Percentiles rank a stretch among this genome's conserved stretches.
These are phyloP conservation scores for Nicotiana tomentosiformis DNA, from an alignment of 257 asterid genomes.

Conservation along the genomic window DNA sequence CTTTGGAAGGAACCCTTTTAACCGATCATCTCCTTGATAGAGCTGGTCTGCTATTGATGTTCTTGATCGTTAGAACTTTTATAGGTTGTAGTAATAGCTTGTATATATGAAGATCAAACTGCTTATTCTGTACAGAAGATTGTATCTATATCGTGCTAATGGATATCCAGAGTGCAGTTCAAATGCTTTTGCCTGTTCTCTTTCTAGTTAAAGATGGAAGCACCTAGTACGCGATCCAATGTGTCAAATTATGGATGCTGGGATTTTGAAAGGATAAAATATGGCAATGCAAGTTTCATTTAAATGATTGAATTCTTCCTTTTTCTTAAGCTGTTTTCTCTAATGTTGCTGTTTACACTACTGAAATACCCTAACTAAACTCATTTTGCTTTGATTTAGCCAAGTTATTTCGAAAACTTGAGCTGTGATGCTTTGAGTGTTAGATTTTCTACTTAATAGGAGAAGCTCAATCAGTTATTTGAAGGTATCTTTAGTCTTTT, in stretches of 20 bases:
- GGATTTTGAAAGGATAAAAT: background rate
- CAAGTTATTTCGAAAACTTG: background rate
- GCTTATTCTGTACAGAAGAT: conserved; percentile 3
- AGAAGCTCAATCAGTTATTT: background rate
- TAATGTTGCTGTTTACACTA: background rate
- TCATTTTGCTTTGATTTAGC: background rate
- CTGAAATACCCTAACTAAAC: background rate
- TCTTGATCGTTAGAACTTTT: background rate
- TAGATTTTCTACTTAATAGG: background rate
- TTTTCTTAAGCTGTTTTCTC: background rate
- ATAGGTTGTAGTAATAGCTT: background rate
- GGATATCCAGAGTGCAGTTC: background rate
- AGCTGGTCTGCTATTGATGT: background rate
- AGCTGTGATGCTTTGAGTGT: background rate
- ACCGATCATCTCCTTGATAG: background rate
- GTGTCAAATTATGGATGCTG: background rate
- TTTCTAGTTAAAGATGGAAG: background rate
- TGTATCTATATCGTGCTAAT: background rate
- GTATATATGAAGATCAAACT: conserved; percentile 7
- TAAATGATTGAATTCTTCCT: background rate
- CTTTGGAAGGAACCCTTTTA: background rate
- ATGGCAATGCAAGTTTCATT: background rate
- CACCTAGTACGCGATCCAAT: background rate
- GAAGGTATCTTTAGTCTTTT: background rate
- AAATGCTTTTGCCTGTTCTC: background rate